Evolutionary conservation across 805 yeast species (phyloP).

Genomic region (Pichia cephalocereana): DNA sequence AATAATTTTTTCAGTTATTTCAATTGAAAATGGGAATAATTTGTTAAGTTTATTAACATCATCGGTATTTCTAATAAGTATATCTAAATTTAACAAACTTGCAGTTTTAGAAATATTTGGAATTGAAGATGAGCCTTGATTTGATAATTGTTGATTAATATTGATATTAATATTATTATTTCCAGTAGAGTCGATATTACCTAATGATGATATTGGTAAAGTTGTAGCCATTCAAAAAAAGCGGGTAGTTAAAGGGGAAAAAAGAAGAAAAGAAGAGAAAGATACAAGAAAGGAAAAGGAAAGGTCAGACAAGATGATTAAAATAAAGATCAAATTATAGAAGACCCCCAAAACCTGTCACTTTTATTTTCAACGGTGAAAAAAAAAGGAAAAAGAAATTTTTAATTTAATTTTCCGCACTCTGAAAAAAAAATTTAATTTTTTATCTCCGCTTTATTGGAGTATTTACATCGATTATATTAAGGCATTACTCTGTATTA

Average conservation of each 20-base stretch:
- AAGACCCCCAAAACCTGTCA: too few species aligned
- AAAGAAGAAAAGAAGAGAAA: too few species aligned
- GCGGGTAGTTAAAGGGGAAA: neutral
- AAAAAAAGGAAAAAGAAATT: too few species aligned
- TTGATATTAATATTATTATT: neutral
- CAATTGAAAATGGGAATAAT: slow-evolving; percentile 24
- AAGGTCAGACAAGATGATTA: too few species aligned
- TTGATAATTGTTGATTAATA: neutral
- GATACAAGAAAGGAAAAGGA: neutral
- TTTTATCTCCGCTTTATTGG: too few species aligned
- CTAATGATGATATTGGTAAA: neutral
- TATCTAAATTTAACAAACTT: neutral
- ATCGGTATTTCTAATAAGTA: neutral
- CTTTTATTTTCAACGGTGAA: too few species aligned
- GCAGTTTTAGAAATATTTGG: neutral
- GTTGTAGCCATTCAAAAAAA: neutral
- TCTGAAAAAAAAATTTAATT: too few species aligned
- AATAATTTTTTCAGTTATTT: slow-evolving; percentile 25
- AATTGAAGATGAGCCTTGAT: neutral
- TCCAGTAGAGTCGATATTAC: neutral
- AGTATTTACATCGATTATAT: too few species aligned
- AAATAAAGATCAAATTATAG: too few species aligned
- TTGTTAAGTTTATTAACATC: neutral
- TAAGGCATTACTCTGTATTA: too few species aligned
- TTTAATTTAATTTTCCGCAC: too few species aligned